phyloP scores from a whole-genome alignment of 2,329 filamentous ascomycete species.

The Claviceps spartinae region DNA sequence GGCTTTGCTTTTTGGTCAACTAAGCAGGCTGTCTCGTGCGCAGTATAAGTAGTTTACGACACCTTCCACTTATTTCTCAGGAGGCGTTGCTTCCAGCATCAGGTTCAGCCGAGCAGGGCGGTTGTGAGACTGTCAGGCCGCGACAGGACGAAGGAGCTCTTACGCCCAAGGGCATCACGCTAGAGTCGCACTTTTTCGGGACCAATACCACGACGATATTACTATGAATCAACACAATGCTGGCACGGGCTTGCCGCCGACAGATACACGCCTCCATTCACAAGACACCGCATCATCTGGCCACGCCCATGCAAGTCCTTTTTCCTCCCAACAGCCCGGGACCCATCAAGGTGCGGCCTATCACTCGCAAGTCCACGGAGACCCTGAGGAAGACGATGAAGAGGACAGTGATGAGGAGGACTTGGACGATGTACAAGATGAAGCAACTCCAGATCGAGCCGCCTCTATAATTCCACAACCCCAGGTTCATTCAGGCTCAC shows the following conservation, averaged over 20 bases:
- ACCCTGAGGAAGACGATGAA: slow-evolving; percentile 13
- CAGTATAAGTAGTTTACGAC: background rate
- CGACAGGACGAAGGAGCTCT: slow-evolving; percentile 2
- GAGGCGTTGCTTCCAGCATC: slow-evolving; percentile 2
- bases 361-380: slow-evolving; percentile 4
- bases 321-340: background rate
- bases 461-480: background rate
- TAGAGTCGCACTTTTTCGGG: background rate
- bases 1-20: background rate
- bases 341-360: background rate
- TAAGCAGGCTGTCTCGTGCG: background rate
- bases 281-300: slow-evolving; percentile 4
- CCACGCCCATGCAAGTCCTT: background rate
- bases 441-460: slow-evolving; percentile 13
- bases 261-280: slow-evolving; percentile 5
- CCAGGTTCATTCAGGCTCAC: background rate
- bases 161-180: background rate
- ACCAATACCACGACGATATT: slow-evolving; percentile 1
- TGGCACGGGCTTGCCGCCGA: slow-evolving; percentile 1
- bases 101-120: background rate
- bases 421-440: slow-evolving; percentile 23
- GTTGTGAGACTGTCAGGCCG: background rate
- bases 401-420: slow-evolving; percentile 15
- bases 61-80: background rate
- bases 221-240: slow-evolving; percentile 2